phyloP scores from a whole-genome alignment of 2,329 filamentous ascomycete genomes.

The Ascochyta viciae-villosae region DNA sequence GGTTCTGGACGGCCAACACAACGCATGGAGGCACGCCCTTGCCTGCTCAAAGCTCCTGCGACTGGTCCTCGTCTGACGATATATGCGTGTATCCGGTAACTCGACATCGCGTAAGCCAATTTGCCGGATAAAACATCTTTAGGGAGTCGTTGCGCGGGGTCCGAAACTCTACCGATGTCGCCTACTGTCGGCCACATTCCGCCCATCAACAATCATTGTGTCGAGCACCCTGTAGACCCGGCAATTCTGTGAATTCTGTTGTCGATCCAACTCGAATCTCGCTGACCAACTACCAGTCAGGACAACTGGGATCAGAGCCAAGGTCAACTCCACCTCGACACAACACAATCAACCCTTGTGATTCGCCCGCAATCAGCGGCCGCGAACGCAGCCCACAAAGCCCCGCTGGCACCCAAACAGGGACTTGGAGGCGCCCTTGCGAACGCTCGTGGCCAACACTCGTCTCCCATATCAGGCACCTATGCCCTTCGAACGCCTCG shows the following conservation, averaged over 20 bases:
- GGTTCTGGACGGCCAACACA: slow-evolving; percentile 4
- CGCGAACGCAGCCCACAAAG: slow-evolving; percentile 38
- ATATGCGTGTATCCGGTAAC: background rate
- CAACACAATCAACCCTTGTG: slow-evolving; percentile 34
- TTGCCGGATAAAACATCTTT: slow-evolving; percentile 4
- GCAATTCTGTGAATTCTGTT: slow-evolving; percentile 16
- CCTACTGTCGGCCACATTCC: slow-evolving; percentile 22
- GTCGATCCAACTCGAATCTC: slow-evolving; percentile 11
- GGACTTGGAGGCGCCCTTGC: slow-evolving; percentile 41
- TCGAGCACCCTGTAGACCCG: slow-evolving; percentile 14
- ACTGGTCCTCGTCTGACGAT: background rate
- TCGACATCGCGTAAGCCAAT: slow-evolving; percentile 4
- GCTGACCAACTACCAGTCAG: slow-evolving; percentile 40
- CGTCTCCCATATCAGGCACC: slow-evolving; percentile 46
- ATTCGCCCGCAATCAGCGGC: slow-evolving; percentile 40
- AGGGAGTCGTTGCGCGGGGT: slow-evolving; percentile 21
- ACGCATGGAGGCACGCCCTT: slow-evolving; percentile 10
- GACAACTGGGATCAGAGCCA: slow-evolving; percentile 43
- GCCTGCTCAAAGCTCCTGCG: slow-evolving; percentile 1
- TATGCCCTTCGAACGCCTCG: slow-evolving; percentile 47
- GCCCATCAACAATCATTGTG: slow-evolving; percentile 18
- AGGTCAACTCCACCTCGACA: slow-evolving; percentile 41
- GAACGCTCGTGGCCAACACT: slow-evolving; percentile 41
- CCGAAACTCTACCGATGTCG: slow-evolving; percentile 26
- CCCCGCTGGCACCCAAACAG: slow-evolving; percentile 48